Base-by-base conservation (phyloP, 2,329 filamentous ascomycete genomes). In the Leptographium lundbergii region DNA sequence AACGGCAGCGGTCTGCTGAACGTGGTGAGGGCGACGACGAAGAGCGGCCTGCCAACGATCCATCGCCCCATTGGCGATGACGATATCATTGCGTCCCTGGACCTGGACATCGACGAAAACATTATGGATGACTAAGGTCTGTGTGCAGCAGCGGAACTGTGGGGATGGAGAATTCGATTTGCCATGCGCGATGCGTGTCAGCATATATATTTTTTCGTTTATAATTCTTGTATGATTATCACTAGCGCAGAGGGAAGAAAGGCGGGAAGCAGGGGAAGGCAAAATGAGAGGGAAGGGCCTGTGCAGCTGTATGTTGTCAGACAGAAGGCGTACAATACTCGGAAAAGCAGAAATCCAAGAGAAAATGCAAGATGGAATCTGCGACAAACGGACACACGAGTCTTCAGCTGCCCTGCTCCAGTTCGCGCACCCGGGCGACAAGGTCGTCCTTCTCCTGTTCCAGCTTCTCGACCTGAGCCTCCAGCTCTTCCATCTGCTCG, bases 91-190 rank as follows among this genome's bases (percentile, higher is more conserved):
- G 91, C 87, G 1, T 81, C 85, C 29, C 76, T 97, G 75, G 94
- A 97, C 70, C 74, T 97, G 66, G 92, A 90, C 32, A 90, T 97
- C 69, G 92, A 97, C 66, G 85, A 96, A 66, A 91, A 95, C 65
- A 89, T 95, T 65, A 50, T 66, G 25, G 60, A 59, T 32, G 61
- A 57, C 51, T 57, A 39, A 59, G 34, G 1, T n/a, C n/a, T n/a
- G 19, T 19, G 4, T 36, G 13, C 19, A 11, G 52, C 9, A 54
- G 32, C 7, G 17, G 52, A 19, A 24, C 7, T 4, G 24, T 19
- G 27, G n/a, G 42, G 29, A 13, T 3, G 17, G 42, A 22, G 39
- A 13, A 42, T 42, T 3, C 39, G 17, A 47, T 2, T 50, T 24
- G 47, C 36, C 36, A 13, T 39, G 36, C 36, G 13, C 3, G 36